Evolutionary conservation across 2,329 filamentous ascomycete species (phyloP).

Genomic region (Dothistroma pini): DNA sequence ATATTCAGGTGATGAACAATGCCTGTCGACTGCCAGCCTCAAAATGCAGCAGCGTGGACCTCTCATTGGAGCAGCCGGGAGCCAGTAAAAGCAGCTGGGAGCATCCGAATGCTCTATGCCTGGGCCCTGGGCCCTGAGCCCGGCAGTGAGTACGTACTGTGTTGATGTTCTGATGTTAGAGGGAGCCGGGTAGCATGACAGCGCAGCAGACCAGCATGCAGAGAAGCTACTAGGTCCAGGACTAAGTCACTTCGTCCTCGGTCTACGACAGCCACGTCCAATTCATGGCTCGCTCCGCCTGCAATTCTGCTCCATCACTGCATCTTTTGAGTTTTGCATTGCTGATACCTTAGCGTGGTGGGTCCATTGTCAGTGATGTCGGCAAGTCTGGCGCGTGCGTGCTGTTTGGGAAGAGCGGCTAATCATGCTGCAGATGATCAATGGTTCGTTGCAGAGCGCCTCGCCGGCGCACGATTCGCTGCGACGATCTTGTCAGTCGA

Average conservation of each 20-base stretch:
- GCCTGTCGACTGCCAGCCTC: conserved; percentile 15
- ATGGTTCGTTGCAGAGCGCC: background rate
- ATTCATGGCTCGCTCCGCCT: background rate
- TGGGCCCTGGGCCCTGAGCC: background rate
- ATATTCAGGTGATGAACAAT: conserved; percentile 20
- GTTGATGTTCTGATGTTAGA: background rate
- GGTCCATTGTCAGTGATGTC: background rate
- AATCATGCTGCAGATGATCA: background rate
- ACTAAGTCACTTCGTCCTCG: conserved; percentile 1
- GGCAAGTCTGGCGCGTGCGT: background rate
- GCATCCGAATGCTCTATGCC: conserved; percentile 2
- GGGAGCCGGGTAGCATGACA: conserved; percentile 7
- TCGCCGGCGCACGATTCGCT: background rate
- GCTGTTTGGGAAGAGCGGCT: background rate
- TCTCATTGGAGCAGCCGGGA: conserved; percentile 11
- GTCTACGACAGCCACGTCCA: background rate
- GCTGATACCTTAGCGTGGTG: background rate
- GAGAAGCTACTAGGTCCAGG: background rate
- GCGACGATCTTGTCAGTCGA: background rate
- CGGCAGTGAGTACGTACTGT: background rate
- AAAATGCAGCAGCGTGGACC: conserved; percentile 11
- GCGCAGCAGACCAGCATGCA: conserved; percentile 7
- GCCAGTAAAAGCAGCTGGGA: conserved; percentile 13
- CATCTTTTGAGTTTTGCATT: background rate
- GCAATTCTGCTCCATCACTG: background rate